A percentile compares a stretch with the other conserved stretches of the same genome.
These are phyloP conservation scores for Alternaria viburni DNA, from an alignment of 2,329 filamentous ascomycete genomes.

Conservation along the genomic window DNA sequence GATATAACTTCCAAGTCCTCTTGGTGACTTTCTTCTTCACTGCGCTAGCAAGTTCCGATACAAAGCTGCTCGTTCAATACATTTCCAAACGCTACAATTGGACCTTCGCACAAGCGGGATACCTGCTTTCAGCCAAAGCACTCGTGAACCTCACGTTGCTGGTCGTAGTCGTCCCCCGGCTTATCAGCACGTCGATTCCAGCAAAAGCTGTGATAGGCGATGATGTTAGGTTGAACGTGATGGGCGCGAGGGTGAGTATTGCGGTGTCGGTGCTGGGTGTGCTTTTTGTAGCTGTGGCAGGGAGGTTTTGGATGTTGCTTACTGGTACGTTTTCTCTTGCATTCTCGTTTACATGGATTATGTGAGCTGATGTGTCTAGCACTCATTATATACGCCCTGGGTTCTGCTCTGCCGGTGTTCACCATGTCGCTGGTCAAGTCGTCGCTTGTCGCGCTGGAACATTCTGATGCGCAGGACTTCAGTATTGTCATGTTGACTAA, in stretches of 20 bases:
- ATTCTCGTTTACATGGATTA: neutral
- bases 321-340: constrained; percentile 20
- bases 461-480: constrained; percentile 43
- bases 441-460: constrained; percentile 34
- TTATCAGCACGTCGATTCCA: constrained; percentile 39
- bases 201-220: constrained; percentile 30
- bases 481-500: constrained; percentile 48
- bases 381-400: constrained; percentile 46
- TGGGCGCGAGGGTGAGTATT: constrained; percentile 42
- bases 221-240: constrained; percentile 38
- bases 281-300: constrained; percentile 40
- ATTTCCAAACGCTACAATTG: constrained; percentile 50
- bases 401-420: constrained; percentile 48
- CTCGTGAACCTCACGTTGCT: constrained; percentile 45
- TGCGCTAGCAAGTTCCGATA: constrained; percentile 47
- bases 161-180: constrained; percentile 39
- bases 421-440: constrained; percentile 48
- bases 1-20: constrained; percentile 44
- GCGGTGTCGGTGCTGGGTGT: constrained; percentile 44
- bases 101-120: constrained; percentile 47
- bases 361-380: constrained; percentile 23
- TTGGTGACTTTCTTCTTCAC: constrained; percentile 45
- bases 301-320: constrained; percentile 42
- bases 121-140: constrained; percentile 48
- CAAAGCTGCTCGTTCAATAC: constrained; percentile 47